Percentiles rank a stretch among this genome's conserved stretches.
Conservation (phyloP, 2,329 filamentous ascomycete genomes). For the Pestalotiopsis sp. region DNA sequence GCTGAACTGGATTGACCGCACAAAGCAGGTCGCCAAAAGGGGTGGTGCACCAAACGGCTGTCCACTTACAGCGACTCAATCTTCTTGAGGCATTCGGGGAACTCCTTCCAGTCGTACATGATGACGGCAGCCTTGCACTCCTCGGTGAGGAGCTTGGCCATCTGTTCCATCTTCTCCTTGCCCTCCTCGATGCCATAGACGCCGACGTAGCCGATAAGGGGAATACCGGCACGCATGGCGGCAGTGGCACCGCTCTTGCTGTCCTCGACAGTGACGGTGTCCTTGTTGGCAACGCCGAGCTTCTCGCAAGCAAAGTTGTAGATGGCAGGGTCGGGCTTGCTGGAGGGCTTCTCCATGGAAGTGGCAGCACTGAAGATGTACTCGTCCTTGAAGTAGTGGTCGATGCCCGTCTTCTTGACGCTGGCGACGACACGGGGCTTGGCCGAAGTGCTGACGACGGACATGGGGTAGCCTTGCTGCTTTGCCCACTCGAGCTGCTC, state of each 20-base stretch:
- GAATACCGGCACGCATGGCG: slow-evolving; percentile 69
- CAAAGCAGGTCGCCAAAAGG: background rate
- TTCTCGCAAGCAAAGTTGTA: slow-evolving; percentile 70
- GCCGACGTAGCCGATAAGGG: slow-evolving; percentile 73
- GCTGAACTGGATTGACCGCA: background rate
- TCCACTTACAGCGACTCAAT: slow-evolving; percentile 33
- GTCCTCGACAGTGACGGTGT: slow-evolving; percentile 74
- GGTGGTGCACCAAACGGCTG: background rate
- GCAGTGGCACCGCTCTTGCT: slow-evolving; percentile 71
- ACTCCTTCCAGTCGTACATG: slow-evolving; percentile 49
- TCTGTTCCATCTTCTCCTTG: slow-evolving; percentile 54
- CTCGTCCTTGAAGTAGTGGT: slow-evolving; percentile 67
- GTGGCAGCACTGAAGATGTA: slow-evolving; percentile 73
- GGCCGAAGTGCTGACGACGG: slow-evolving; percentile 71
- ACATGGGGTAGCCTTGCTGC: slow-evolving; percentile 63
- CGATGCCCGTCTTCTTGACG: slow-evolving; percentile 68
- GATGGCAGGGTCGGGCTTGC: slow-evolving; percentile 76
- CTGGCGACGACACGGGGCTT: slow-evolving; percentile 69
- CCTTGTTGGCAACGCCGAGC: slow-evolving; percentile 63
- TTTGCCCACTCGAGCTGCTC: slow-evolving; percentile 61
- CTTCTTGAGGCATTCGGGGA: slow-evolving; percentile 37
- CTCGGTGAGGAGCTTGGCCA: slow-evolving; percentile 54
- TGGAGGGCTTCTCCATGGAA: slow-evolving; percentile 66
- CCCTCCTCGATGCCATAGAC: slow-evolving; percentile 46
- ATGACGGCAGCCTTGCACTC: slow-evolving; percentile 51